Percentiles rank a stretch among this genome's conserved stretches.
These are phyloP conservation scores for Vanrija pseudolonga DNA, from an alignment of 1,284 basidiomycete species.

Conservation along the genomic window DNA sequence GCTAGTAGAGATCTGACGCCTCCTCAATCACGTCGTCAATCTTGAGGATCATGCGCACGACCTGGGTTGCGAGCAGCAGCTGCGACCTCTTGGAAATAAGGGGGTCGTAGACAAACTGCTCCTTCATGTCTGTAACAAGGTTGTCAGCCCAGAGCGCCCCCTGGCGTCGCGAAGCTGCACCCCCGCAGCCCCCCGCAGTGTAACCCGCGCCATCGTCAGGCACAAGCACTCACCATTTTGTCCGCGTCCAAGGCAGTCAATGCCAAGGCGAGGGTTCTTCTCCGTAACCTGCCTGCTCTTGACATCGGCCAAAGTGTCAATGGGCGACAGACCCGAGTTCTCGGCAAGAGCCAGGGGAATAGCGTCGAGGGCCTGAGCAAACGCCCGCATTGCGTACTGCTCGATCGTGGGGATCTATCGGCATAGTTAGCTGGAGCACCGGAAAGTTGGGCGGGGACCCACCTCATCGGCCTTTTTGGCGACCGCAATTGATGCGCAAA, in stretches of 20 bases:
- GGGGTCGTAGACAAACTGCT: constrained; percentile 95
- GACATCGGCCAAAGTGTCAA: constrained; percentile 91
- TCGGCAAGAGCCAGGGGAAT: constrained; percentile 93
- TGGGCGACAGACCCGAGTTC: constrained; percentile 93
- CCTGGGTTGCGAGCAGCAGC: constrained; percentile 94
- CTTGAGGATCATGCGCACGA: constrained; percentile 52
- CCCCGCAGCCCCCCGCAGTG: too few species aligned
- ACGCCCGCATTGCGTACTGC: constrained; percentile 99
- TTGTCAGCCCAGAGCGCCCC: too few species aligned
- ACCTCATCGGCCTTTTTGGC: constrained; percentile 91
- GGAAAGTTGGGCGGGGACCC: constrained; percentile 40
- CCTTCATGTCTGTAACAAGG: constrained; percentile 77
- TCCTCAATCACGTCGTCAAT: constrained; percentile 46
- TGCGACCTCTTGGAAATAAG: constrained; percentile 97
- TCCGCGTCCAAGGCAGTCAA: constrained; percentile 84
- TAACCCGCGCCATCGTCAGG: too few species aligned
- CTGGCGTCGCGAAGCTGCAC: too few species aligned
- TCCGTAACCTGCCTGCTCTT: constrained; percentile 92
- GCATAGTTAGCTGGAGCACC: too few species aligned
- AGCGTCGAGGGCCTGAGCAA: constrained; percentile 87
- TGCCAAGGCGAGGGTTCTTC: constrained; percentile 77
- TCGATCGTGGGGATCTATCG: constrained; percentile 83
- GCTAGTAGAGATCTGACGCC: too few species aligned
- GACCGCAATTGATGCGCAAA: constrained; percentile 90
- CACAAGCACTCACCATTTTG: constrained; percentile 65